Percentiles rank a stretch among this genome's conserved stretches.
These are phyloP conservation scores for Linum tenue DNA, from an alignment of 345 rosid genomes.

Conservation along the genomic window DNA sequence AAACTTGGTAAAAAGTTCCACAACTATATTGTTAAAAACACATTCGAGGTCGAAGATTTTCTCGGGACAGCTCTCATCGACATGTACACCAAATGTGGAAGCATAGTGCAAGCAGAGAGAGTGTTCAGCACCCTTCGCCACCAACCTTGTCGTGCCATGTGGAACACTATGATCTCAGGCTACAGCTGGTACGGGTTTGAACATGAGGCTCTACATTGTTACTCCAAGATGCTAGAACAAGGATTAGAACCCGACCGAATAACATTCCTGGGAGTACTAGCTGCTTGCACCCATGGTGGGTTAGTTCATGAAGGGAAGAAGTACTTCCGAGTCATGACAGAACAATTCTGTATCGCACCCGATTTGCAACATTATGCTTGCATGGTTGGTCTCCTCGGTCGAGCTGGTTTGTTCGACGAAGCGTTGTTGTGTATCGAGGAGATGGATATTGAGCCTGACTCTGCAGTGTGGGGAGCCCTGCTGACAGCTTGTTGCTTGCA, in stretches of 20 bases:
- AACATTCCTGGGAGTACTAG: constrained; percentile 65
- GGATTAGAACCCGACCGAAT: constrained; percentile 58
- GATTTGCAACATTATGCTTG: constrained; percentile 64
- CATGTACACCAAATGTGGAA: constrained; percentile 79
- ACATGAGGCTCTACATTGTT: constrained; percentile 40
- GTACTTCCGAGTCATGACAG: constrained; percentile 44
- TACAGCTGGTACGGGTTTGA: constrained; percentile 58
- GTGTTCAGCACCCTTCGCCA: constrained; percentile 37
- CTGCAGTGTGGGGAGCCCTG: constrained; percentile 76
- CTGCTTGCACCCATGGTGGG: constrained; percentile 68
- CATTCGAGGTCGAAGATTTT: constrained; percentile 45
- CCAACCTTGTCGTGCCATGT: constrained; percentile 51
- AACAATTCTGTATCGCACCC: constrained; percentile 44
- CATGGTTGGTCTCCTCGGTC: constrained; percentile 61
- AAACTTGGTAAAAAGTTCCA: constrained; percentile 56
- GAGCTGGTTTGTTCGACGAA: constrained; percentile 53
- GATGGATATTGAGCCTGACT: constrained; percentile 54
- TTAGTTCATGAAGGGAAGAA: constrained; percentile 53
- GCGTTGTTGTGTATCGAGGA: constrained; percentile 40
- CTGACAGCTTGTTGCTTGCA: constrained; percentile 56
- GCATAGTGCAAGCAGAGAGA: constrained; percentile 40
- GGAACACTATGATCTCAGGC: constrained; percentile 75
- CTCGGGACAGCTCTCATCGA: constrained; percentile 71
- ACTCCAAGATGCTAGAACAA: constrained; percentile 34
- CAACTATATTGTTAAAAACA: constrained; percentile 41